These are phyloP conservation scores for Mimosa pudica DNA, from an alignment of 306 rosid species.

Conservation along the genomic window DNA sequence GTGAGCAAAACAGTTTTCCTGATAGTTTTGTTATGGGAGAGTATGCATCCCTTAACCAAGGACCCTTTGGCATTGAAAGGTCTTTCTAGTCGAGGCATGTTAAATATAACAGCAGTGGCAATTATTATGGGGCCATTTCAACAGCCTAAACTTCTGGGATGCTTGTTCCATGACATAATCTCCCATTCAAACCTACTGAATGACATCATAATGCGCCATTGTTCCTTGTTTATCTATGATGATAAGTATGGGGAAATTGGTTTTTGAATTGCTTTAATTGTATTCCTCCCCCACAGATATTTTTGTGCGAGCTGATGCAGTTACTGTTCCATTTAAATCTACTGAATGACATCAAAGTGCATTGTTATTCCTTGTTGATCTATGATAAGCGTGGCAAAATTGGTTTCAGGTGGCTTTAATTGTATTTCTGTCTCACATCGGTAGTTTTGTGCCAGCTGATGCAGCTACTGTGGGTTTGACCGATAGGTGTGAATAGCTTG, in stretches of 20 bases:
- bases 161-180: conserved; percentile 16
- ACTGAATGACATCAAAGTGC: conserved; percentile 9
- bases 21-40: background rate
- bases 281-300: conserved; percentile 95
- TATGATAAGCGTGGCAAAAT: background rate
- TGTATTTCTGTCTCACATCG: conserved; percentile 91
- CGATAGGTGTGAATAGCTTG: conserved; percentile 64
- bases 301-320: conserved; percentile 96
- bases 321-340: conserved; percentile 49
- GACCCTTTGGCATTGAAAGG: background rate
- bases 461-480: conserved; percentile 97
- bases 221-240: conserved; percentile 9
- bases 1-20: background rate
- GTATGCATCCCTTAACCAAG: background rate
- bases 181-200: conserved; percentile 4
- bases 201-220: conserved; percentile 5
- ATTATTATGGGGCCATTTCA: background rate
- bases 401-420: conserved; percentile 82
- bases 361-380: conserved; percentile 10
- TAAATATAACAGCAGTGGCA: background rate
- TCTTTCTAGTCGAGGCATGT: background rate
- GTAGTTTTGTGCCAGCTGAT: conserved; percentile 97
- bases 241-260: conserved; percentile 4
- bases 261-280: conserved; percentile 85
- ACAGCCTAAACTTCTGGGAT: conserved; percentile 19